Evolutionary conservation across 768 basidiomycete species (phyloP), one percentile per base, ranked within the genome.

Genomic region (Rhodotorula kratochvilovae): DNA sequence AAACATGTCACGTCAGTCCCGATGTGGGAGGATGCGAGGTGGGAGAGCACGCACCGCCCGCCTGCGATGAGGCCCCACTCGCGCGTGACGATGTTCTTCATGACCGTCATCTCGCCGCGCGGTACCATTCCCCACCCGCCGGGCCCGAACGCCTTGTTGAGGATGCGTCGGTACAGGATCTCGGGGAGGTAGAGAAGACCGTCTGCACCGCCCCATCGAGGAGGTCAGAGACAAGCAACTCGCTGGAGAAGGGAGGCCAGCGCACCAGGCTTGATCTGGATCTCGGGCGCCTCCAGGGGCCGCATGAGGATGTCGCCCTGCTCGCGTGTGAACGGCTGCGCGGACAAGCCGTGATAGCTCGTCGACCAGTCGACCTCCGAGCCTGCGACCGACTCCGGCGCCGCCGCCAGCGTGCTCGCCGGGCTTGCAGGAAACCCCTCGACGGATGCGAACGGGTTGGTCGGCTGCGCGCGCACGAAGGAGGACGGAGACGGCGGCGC

Each of bases 81-180:
- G 62, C 95, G 83, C 77, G 90, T 92, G 51, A 97, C 93, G 61
- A 94, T 84, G 79, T 86, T 90, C 4, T 90, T 88, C 1, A 89
- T 87, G 16, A 97, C 90, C 75, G 92, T 90, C 12, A 91, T 93
- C 81, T 95, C 91, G 56, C 90, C 88, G 23, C 95, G 85, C 3
- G 95, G 95, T 21, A 94, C 95, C 56, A 97, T 85, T 19, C 95
- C 95, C 95, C 95, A 97, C 11, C 89, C 93, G 13, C 95, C 95
- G 29, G 95, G 95, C 19, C 95, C 93, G 77, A 98, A 97, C 0
- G 95, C 92, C 76, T 85, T 87, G 83, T 97, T 97, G 58, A 97
- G 81, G 45, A 91, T 87, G 33, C 95, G 86, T 27, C 95, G 86
- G 78, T 97, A 98, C 79, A 96, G 95, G 77, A 97, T 98, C 81